A percentile compares a stretch with the other conserved stretches of the same genome.
phyloP scores from a whole-genome alignment of 1,284 basidiomycete genomes.

The Pyrrhoderma noxium region DNA sequence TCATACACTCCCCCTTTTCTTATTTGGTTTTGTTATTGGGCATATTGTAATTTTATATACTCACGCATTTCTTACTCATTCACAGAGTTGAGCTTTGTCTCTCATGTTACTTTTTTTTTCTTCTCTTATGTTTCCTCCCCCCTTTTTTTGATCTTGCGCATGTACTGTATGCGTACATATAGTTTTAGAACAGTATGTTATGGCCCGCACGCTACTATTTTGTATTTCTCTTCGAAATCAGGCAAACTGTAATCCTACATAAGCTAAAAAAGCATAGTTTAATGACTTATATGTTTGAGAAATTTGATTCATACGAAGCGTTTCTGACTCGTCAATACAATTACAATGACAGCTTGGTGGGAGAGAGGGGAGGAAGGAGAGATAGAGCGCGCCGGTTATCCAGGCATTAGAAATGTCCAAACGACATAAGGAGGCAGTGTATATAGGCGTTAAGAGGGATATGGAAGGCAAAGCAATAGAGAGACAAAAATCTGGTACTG shows the following conservation, averaged over 20 bases:
- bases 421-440: background rate
- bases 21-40: background rate
- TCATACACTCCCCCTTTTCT: background rate
- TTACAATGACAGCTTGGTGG: constrained; percentile 6
- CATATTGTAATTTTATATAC: background rate
- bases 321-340: background rate
- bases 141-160: background rate
- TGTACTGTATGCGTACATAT: background rate
- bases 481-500: constrained; percentile 6
- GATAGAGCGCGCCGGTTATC: too few relatives aligned
- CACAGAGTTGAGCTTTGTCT: background rate
- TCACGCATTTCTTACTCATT: too few relatives aligned
- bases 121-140: background rate
- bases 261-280: background rate
- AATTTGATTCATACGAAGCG: too few relatives aligned
- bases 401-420: background rate
- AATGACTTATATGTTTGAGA: too few relatives aligned
- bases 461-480: constrained; percentile 1
- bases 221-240: too few relatives aligned
- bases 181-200: too few relatives aligned
- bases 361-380: too few relatives aligned
- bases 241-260: constrained; percentile 1
- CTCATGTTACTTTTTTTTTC: background rate
- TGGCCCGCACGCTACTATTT: too few relatives aligned
- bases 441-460: background rate